Evolutionary conservation across 208 protist species (phyloP), one percentile per base, ranked within the genome.

Genomic region (Trypanosoma congolense): DNA sequence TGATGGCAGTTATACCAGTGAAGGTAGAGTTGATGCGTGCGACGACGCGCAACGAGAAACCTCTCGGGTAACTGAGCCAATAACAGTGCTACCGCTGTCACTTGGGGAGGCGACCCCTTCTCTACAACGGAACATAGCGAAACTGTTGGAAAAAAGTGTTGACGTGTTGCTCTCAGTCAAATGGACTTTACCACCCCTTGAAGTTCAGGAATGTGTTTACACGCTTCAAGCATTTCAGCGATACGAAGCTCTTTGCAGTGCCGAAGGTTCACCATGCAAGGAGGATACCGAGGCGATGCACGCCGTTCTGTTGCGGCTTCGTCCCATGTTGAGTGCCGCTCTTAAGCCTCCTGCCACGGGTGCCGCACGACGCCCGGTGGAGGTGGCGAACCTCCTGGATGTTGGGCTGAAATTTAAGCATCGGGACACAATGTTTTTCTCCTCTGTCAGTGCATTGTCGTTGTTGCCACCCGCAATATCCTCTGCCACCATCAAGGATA

Each of bases 401-500:
- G 18, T 59, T 49, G 47, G 59, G 42, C 54, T 56, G 18, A 61
- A 61, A 12, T 24, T 83, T 22, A 54, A 79, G 28, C 38, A 64
- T 16, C 21, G 43, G 24, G 16, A 53, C 4, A 19, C 31, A 4
- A 56, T 64, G 49, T 33, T 40, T 18, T 26, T 40, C 8, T 14
- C 64, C 10, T 45, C 58, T 16, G 43, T 36, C 25, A 14, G 30
- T 16, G 56, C 46, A 19, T 29, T 71, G 25, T 28, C 21, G 18
- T 29, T 65, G 5, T 43, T 71, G 2, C 65, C 65, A 9, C 52
- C 51, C 2, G 42, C 65, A 12, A 25, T 71, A 4, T 41, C 65
- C 8, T 57, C 75, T 1, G 66, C 73, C 25, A 70, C 74, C 0
- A 57, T 66, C 33, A 73, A 68, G 18, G 77, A 89, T 35, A 44